These are phyloP conservation scores for Dendrothele bispora DNA, from an alignment of 768 basidiomycete species.

Conservation along the genomic window DNA sequence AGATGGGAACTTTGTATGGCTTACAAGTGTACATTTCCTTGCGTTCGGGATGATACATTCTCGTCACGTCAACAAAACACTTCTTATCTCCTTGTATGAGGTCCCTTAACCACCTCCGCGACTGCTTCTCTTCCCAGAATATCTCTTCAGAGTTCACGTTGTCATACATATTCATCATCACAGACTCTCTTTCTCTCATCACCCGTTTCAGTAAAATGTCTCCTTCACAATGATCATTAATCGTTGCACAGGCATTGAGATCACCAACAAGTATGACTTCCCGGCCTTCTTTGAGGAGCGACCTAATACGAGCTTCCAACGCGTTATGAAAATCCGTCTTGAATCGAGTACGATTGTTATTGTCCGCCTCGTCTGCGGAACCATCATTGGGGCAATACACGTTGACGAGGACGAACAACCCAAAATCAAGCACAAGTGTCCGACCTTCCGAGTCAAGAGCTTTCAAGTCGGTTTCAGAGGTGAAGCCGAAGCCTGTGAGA, in stretches of 20 bases:
- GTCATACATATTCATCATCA: constrained; percentile 33
- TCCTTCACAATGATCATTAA: constrained; percentile 92
- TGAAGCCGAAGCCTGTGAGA: too few relatives aligned
- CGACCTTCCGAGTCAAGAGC: constrained; percentile 86
- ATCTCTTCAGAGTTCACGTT: too few relatives aligned
- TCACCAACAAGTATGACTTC: constrained; percentile 92
- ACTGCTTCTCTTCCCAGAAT: constrained; percentile 54
- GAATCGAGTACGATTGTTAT: constrained; percentile 58
- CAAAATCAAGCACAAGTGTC: constrained; percentile 83
- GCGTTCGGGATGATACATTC: constrained; percentile 80
- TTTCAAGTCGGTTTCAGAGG: constrained; percentile 34
- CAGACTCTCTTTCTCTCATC: too few relatives aligned
- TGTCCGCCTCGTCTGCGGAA: constrained; percentile 73
- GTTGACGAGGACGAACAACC: constrained; percentile 94
- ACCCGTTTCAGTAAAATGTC: constrained; percentile 52
- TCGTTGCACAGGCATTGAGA: constrained; percentile 85
- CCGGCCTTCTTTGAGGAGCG: constrained; percentile 64
- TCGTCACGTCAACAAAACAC: constrained; percentile 78
- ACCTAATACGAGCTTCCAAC: constrained; percentile 74
- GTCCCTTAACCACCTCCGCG: constrained; percentile 71
- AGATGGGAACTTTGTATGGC: constrained; percentile 25
- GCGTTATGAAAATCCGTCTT: constrained; percentile 89
- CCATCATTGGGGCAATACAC: constrained; percentile 90
- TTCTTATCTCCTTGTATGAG: constrained; percentile 60
- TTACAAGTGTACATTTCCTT: constrained; percentile 95